Conservation (phyloP, 805 yeast genomes). For the Sugiyamaella americana region DNA sequence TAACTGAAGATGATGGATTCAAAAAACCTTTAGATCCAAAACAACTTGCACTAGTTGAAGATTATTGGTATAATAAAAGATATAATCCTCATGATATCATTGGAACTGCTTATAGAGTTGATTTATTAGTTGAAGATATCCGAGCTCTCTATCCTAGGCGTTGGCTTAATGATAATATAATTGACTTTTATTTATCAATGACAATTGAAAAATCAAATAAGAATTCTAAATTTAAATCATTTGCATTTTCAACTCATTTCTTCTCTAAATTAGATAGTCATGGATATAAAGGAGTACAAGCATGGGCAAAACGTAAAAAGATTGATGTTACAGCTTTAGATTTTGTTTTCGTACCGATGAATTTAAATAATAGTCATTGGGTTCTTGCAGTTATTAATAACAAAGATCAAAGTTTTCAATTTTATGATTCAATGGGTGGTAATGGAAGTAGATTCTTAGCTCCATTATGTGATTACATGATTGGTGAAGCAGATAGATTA, state of each 20-base stretch:
- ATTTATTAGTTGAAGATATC: conserved; percentile 60
- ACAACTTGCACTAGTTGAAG: conserved; percentile 10
- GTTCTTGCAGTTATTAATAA: conserved; percentile 77
- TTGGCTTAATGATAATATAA: conserved; percentile 90
- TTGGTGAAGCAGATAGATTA: conserved; percentile 56
- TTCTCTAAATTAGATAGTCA: conserved; percentile 60
- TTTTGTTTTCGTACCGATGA: conserved; percentile 77
- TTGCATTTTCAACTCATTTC: conserved; percentile 84
- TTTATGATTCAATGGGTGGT: conserved; percentile 68
- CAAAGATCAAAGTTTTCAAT: conserved; percentile 49
- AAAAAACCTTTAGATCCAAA: conserved; percentile 11
- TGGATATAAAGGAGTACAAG: conserved; percentile 75
- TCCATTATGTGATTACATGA: conserved; percentile 54
- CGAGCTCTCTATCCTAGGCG: conserved; percentile 59
- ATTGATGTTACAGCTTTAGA: conserved; percentile 58
- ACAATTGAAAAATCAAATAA: conserved; percentile 41
- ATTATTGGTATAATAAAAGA: conserved; percentile 6
- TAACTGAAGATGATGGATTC: neutral
- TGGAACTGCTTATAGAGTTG: conserved; percentile 38
- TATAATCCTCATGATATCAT: conserved; percentile 5
- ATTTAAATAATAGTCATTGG: conserved; percentile 83
- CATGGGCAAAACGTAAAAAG: conserved; percentile 80
- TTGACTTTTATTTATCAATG: conserved; percentile 69
- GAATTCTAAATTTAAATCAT: conserved; percentile 39
- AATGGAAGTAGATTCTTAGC: conserved; percentile 40